Percentiles rank a stretch among this genome's conserved stretches.
phyloP scores from a whole-genome alignment of 805 yeast species.

The Saccharomycopsis amapae region DNA sequence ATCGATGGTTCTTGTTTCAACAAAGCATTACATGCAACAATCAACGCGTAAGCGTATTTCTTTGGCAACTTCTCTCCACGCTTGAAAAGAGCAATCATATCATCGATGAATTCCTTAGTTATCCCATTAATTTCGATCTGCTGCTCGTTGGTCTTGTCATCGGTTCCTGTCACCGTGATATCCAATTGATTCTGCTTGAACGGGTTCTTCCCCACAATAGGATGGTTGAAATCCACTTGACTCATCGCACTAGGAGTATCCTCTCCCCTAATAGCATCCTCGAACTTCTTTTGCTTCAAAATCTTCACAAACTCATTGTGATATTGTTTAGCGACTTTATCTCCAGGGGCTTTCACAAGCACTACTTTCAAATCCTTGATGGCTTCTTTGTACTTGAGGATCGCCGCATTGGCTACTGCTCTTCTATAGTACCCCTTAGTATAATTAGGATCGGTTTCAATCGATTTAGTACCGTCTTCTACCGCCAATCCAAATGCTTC shows the following conservation, averaged over 20 bases:
- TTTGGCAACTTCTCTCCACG: slow-evolving; percentile 70
- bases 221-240: slow-evolving; percentile 40
- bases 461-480: slow-evolving; percentile 66
- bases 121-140: slow-evolving; percentile 34
- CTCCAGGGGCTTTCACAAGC: slow-evolving; percentile 56
- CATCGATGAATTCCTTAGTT: slow-evolving; percentile 48
- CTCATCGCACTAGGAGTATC: slow-evolving; percentile 47
- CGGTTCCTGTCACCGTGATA: slow-evolving; percentile 23
- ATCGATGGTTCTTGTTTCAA: slow-evolving; percentile 63
- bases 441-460: slow-evolving; percentile 58
- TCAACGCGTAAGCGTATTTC: slow-evolving; percentile 74
- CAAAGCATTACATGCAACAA: slow-evolving; percentile 61
- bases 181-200: slow-evolving; percentile 22
- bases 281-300: slow-evolving; percentile 71
- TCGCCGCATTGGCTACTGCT: slow-evolving; percentile 74
- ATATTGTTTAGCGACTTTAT: slow-evolving; percentile 56
- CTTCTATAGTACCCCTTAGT: slow-evolving; percentile 81
- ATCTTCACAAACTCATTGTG: slow-evolving; percentile 56
- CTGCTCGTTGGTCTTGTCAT: slow-evolving; percentile 23
- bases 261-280: slow-evolving; percentile 74
- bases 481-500: slow-evolving; percentile 86
- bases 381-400: slow-evolving; percentile 70
- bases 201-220: too few species aligned
- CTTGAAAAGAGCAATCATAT: slow-evolving; percentile 65
- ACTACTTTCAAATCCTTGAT: slow-evolving; percentile 60